Conservation (phyloP, 2,329 filamentous ascomycete species). For the Teratosphaeria viscida region DNA sequence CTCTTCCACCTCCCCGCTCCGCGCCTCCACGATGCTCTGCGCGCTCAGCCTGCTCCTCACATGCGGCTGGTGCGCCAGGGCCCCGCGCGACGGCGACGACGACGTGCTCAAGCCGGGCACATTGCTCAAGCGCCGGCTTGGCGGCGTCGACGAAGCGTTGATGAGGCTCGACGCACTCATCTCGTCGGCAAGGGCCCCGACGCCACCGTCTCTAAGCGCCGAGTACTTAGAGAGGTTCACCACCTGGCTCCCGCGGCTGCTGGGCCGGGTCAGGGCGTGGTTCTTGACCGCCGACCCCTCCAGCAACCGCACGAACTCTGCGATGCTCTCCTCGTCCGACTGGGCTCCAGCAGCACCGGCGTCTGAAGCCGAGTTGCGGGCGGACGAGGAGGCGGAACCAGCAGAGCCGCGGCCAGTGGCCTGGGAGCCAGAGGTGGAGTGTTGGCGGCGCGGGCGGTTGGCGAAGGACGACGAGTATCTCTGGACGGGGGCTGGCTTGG, state of each 20-base stretch:
- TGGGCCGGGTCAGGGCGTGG: conserved; percentile 54
- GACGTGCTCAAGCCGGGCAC: conserved; percentile 64
- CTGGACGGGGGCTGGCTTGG: conserved; percentile 65
- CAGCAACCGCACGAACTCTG: conserved; percentile 80
- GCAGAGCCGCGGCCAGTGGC: conserved; percentile 21
- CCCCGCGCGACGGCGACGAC: conserved; percentile 73
- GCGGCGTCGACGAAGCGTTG: conserved; percentile 63
- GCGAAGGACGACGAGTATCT: conserved; percentile 92
- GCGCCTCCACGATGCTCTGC: conserved; percentile 64
- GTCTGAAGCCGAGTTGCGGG: conserved; percentile 44
- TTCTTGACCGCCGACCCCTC: conserved; percentile 68
- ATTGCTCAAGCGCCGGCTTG: conserved; percentile 60
- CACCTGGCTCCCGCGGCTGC: neutral
- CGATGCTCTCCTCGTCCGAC: conserved; percentile 85
- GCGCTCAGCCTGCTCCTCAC: conserved; percentile 89
- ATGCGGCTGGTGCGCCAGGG: conserved; percentile 69
- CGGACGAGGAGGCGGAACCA: conserved; percentile 43
- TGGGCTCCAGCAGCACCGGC: conserved; percentile 36
- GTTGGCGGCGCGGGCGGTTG: conserved; percentile 59
- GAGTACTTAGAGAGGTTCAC: conserved; percentile 57
- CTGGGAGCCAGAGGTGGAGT: conserved; percentile 58
- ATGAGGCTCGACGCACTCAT: conserved; percentile 83
- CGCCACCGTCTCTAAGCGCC: conserved; percentile 79
- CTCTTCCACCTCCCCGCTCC: neutral
- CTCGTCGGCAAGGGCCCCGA: conserved; percentile 70